Conservation (phyloP, 116 monocot genomes). For the Papilionanthe hybrid region DNA sequence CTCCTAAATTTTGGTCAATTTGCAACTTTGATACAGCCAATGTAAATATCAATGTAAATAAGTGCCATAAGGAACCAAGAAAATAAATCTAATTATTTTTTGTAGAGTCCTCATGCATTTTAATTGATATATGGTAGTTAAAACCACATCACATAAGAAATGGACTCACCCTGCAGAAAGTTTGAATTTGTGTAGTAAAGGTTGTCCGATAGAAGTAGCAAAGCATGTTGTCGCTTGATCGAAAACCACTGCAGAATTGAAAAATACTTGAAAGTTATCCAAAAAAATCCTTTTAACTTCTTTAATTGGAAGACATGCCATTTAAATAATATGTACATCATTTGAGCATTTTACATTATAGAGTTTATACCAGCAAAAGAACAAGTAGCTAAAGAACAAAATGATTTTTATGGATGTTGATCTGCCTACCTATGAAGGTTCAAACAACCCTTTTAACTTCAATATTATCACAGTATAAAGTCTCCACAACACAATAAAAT, state of each 20-base stretch:
- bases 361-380: not conserved
- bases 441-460: no score
- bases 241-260: slow-evolving; percentile 86
- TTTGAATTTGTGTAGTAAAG: slow-evolving; percentile 92
- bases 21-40: not conserved
- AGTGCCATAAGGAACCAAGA: not conserved
- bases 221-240: slow-evolving; percentile 85
- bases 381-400: no score
- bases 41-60: not conserved
- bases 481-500: no score
- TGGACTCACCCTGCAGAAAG: slow-evolving; percentile 68
- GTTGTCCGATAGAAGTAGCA: slow-evolving; percentile 70
- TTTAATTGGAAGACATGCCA: not conserved
- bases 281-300: not conserved
- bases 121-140: not conserved
- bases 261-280: not conserved
- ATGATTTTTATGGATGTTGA: no score
- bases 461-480: no score
- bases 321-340: not conserved
- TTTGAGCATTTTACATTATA: not conserved
- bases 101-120: not conserved
- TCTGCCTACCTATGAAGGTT: no score
- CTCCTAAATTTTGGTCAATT: not conserved
- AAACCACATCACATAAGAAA: not conserved
- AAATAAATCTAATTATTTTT: not conserved